Percentiles rank a stretch among this genome's conserved stretches.
phyloP scores from a whole-genome alignment of 306 rosid species.

The Mimosa bimucronata region DNA sequence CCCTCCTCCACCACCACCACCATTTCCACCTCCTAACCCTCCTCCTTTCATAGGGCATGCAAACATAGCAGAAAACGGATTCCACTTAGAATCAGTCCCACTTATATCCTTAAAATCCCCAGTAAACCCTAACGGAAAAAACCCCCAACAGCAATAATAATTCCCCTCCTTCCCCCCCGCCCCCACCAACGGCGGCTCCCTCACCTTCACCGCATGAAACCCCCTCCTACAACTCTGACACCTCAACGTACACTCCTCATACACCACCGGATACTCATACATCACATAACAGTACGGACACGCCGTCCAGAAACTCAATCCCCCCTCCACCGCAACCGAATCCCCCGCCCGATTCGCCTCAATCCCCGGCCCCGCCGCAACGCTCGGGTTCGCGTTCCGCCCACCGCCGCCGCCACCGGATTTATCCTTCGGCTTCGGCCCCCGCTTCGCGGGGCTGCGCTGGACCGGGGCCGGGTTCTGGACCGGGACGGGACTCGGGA shows the following conservation, averaged over 20 bases:
- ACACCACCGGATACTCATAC: conserved; percentile 72
- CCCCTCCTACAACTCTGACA: conserved; percentile 85
- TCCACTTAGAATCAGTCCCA: conserved; percentile 57
- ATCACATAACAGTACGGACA: conserved; percentile 86
- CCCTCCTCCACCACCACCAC: not conserved
- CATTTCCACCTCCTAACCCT: conserved; percentile 2
- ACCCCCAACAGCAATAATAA: conserved; percentile 77
- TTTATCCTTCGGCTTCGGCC: conserved; percentile 44
- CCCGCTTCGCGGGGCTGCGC: conserved; percentile 40
- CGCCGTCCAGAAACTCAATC: conserved; percentile 82
- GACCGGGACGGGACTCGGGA: not conserved
- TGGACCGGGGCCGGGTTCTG: conserved; percentile 20
- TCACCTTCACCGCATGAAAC: conserved; percentile 63
- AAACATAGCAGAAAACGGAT: conserved; percentile 76
- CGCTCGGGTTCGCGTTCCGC: conserved; percentile 50
- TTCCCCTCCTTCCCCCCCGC: conserved; percentile 40
- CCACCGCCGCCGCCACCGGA: conserved; percentile 40
- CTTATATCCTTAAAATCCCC: conserved; percentile 43
- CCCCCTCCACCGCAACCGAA: conserved; percentile 25
- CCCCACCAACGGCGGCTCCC: conserved; percentile 60
- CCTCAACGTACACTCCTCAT: conserved; percentile 77
- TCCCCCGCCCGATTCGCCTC: conserved; percentile 18
- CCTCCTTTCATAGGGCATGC: conserved; percentile 56
- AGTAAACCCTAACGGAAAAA: conserved; percentile 66
- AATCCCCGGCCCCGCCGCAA: conserved; percentile 46